Base-by-base conservation (phyloP, 1,284 basidiomycete species). In the Meira miltonrushii region DNA sequence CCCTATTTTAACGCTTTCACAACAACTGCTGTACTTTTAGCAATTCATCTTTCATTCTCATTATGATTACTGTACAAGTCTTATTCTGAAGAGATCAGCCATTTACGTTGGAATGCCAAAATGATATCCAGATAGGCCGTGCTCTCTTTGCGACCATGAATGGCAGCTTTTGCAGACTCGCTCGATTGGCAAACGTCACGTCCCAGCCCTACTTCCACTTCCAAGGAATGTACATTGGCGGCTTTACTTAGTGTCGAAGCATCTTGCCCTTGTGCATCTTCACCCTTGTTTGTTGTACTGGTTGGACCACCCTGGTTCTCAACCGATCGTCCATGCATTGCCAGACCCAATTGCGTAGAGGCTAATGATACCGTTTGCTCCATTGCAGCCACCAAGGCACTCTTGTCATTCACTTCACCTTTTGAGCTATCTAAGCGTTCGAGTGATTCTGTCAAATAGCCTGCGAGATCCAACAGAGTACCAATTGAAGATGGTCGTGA, bases 381-480 rank as follows among this genome's bases (percentile, higher is more conserved):
- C 8, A 44, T 4, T 17, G 43, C 17, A 17, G 17, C 43, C 9
- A 17, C 43, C 9, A 44, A 17, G 17, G 17, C 43, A 25, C 17
- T 44, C 43, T 44, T 44, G 23, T 17, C 17, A 44, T 44, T 25
- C 43, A 8, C 3, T 33, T 33, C 28, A 33, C 28, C 28, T 8
- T 33, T 33, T 33, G 28, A 33, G 8, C 28, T 33, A 33, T 33
- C 28, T 4, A 23, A 17, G 5, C 21, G 13, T 15, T 21, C 12
- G 12, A 48, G n/a, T 21, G n/a, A 48, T 52, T 73, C 71, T 46
- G 56, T 68, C 2, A 70, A 63, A 41, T 68, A 67, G 21, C 60
- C 47, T 23, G 58, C 57, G 3, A 72, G 61, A 41, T 75, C 73
- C 8, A 77, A 54, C 2, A 77, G 61, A 15, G 75, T 77, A 39